Conservation (phyloP, 2,329 filamentous ascomycete genomes). For the Penicillium sp. region DNA sequence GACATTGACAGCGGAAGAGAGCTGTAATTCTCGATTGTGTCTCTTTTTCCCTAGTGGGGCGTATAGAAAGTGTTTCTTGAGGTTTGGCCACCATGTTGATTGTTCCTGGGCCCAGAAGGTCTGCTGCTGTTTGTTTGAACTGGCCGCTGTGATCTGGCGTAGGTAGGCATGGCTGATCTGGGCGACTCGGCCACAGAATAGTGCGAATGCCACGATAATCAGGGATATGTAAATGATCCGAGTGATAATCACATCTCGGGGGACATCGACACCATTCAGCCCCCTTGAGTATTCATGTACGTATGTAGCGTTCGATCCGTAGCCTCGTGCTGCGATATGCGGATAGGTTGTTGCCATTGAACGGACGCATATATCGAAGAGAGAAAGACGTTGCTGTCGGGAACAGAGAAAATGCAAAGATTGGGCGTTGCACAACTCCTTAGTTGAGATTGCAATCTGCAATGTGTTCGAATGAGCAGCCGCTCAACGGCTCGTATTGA, state of each 20-base stretch:
- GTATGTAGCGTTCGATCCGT: slow-evolving; percentile 39
- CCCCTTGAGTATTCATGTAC: slow-evolving; percentile 42
- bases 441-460: background rate
- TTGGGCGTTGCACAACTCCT: background rate
- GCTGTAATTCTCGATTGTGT: slow-evolving; percentile 70
- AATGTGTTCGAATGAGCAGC: background rate
- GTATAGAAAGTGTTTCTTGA: slow-evolving; percentile 49
- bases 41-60: slow-evolving; percentile 70
- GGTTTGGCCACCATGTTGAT: slow-evolving; percentile 39
- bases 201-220: slow-evolving; percentile 32
- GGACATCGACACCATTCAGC: slow-evolving; percentile 39
- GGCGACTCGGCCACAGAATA: slow-evolving; percentile 42
- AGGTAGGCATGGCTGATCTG: slow-evolving; percentile 46
- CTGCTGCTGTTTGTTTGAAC: slow-evolving; percentile 39
- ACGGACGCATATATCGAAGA: slow-evolving; percentile 12
- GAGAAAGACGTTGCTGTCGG: slow-evolving; percentile 3
- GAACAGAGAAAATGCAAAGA: background rate
- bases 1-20: slow-evolving; percentile 64
- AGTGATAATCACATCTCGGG: slow-evolving; percentile 39
- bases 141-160: slow-evolving; percentile 42
- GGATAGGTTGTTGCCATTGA: slow-evolving; percentile 30
- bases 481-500: background rate
- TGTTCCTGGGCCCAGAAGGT: slow-evolving; percentile 46
- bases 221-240: slow-evolving; percentile 41
- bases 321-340: slow-evolving; percentile 26